Evolutionary conservation across 495 filamentous ascomycete species (phyloP).

Genomic region (Apiosordaria backusii): DNA sequence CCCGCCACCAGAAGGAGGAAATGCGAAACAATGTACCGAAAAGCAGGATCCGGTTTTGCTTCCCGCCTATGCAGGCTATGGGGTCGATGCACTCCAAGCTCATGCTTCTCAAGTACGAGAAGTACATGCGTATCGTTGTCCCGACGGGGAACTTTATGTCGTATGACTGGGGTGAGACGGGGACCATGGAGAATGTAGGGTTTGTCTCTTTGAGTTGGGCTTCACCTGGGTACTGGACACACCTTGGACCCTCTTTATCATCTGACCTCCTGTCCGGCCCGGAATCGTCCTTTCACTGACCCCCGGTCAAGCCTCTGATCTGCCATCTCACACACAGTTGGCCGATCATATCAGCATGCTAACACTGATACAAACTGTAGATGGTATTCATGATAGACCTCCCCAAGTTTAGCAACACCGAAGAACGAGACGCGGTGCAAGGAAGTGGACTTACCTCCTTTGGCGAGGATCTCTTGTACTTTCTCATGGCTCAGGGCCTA

Average conservation of each 20-base stretch:
- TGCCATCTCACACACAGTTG: not conserved
- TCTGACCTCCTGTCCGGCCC: not conserved
- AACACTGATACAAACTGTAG: slow-evolving; percentile 30
- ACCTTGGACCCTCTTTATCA: too few relatives aligned
- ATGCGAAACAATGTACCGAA: slow-evolving; percentile 49
- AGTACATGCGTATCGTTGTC: slow-evolving; percentile 68
- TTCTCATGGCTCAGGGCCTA: slow-evolving; percentile 64
- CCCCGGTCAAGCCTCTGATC: too few relatives aligned
- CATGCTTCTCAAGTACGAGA: slow-evolving; percentile 70
- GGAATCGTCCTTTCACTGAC: too few relatives aligned
- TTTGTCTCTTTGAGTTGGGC: not conserved
- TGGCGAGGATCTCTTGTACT: slow-evolving; percentile 65
- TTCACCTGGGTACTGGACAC: too few relatives aligned
- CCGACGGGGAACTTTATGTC: slow-evolving; percentile 77
- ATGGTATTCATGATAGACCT: slow-evolving; percentile 83
- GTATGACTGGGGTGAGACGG: slow-evolving; percentile 82
- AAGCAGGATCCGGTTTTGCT: slow-evolving; percentile 60
- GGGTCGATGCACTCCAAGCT: slow-evolving; percentile 84
- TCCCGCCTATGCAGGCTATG: slow-evolving; percentile 60
- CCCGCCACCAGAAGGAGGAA: slow-evolving; percentile 41
- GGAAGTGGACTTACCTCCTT: slow-evolving; percentile 53
- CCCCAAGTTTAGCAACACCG: slow-evolving; percentile 49
- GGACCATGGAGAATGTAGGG: slow-evolving; percentile 72
- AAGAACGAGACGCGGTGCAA: slow-evolving; percentile 22
- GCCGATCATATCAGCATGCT: not conserved